A percentile compares a stretch with the other conserved stretches of the same genome.
phyloP scores from a whole-genome alignment of 495 filamentous ascomycete species.

The Podospora didyma region DNA sequence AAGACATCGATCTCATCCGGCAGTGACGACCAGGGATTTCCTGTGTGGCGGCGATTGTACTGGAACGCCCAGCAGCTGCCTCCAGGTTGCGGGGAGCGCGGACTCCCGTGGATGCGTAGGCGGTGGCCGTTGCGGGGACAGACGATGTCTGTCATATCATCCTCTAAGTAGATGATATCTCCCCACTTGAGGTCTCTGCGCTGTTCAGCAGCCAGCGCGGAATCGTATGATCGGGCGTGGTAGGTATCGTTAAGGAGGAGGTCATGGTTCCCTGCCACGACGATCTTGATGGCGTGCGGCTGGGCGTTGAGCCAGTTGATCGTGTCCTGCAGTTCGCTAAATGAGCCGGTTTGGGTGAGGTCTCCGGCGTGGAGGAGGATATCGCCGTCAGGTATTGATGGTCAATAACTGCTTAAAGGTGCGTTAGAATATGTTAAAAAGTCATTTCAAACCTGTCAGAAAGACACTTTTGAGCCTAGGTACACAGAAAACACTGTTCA shows the following conservation, averaged over 20 bases:
- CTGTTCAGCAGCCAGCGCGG: background rate
- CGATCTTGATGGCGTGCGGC: constrained; percentile 66
- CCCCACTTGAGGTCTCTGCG: constrained; percentile 33
- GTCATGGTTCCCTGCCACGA: constrained; percentile 64
- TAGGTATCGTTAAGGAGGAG: constrained; percentile 18
- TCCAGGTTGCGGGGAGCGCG: constrained; percentile 20
- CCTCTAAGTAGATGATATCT: constrained; percentile 45
- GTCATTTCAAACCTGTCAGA: no score
- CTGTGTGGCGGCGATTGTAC: no score
- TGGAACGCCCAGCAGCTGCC: constrained; percentile 32
- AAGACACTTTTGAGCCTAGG: no score
- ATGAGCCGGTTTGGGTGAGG: constrained; percentile 71
- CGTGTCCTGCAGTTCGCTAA: constrained; percentile 61
- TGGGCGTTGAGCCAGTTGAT: constrained; percentile 66
- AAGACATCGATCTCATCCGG: constrained; percentile 59
- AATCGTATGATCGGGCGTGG: background rate
- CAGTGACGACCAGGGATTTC: no score
- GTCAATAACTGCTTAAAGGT: no score
- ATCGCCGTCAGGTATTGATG: constrained; percentile 65
- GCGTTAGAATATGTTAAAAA: no score
- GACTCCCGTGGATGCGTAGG: constrained; percentile 38
- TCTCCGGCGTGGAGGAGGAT: constrained; percentile 90
- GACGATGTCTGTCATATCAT: constrained; percentile 25
- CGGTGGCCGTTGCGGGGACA: constrained; percentile 23
- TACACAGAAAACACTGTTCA: no score